phyloP scores from a whole-genome alignment of 345 rosid species.

The Turnera subulata region DNA sequence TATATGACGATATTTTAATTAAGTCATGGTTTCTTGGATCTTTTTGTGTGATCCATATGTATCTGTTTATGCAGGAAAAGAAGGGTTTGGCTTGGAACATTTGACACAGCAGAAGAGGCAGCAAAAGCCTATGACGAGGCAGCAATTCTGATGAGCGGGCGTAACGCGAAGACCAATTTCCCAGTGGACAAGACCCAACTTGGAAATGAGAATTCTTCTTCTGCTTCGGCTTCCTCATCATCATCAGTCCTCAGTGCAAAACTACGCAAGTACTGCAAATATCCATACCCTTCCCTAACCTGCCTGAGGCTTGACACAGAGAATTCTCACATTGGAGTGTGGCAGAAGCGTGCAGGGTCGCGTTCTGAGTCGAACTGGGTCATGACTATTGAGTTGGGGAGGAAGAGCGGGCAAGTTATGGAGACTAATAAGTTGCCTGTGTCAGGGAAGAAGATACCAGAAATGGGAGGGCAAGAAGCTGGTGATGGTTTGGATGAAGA shows the following conservation, averaged over 20 bases:
- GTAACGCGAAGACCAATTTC: conserved; percentile 70
- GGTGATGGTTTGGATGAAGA: conserved; percentile 19
- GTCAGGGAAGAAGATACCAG: background rate
- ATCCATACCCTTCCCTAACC: conserved; percentile 33
- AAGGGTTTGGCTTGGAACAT: conserved; percentile 84
- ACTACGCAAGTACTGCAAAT: conserved; percentile 28
- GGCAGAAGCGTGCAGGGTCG: conserved; percentile 31
- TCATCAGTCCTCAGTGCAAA: conserved; percentile 21
- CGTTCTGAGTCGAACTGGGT: conserved; percentile 33
- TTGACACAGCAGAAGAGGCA: conserved; percentile 70
- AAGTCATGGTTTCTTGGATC: too few species aligned
- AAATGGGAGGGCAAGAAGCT: background rate
- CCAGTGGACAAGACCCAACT: conserved; percentile 27
- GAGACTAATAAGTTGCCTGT: background rate
- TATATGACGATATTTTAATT: background rate
- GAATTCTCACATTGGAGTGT: conserved; percentile 36
- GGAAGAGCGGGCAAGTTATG: background rate
- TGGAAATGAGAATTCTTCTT: conserved; percentile 8
- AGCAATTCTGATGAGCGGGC: conserved; percentile 66
- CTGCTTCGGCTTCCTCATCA: conserved; percentile 1
- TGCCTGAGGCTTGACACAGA: conserved; percentile 41
- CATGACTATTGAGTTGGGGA: conserved; percentile 32
- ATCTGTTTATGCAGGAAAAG: conserved; percentile 40
- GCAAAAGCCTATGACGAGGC: conserved; percentile 78
- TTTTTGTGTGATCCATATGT: background rate